phyloP scores from a whole-genome alignment of 345 rosid species.

The Sisymbrium altissimum region DNA sequence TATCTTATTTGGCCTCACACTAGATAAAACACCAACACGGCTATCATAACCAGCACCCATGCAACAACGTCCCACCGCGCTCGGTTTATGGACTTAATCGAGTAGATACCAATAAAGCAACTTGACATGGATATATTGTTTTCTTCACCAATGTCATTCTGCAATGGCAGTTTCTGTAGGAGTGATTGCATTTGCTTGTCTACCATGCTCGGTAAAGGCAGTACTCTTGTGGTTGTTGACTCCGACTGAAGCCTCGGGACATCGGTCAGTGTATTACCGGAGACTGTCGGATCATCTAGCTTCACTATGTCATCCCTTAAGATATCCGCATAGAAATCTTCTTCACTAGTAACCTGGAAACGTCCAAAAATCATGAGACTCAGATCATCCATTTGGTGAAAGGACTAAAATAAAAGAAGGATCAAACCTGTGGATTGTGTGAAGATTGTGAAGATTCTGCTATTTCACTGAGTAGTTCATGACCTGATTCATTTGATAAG shows the following conservation, averaged over 20 bases:
- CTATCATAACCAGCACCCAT: slow-evolving; percentile 27
- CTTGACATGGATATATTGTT: slow-evolving; percentile 28
- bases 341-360: slow-evolving; percentile 37
- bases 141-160: slow-evolving; percentile 25
- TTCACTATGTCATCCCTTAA: slow-evolving; percentile 73
- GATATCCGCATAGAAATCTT: slow-evolving; percentile 68
- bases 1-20: neutral
- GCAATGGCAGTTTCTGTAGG: slow-evolving; percentile 17
- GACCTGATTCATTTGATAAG: slow-evolving; percentile 31
- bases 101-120: slow-evolving; percentile 34
- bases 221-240: slow-evolving; percentile 22
- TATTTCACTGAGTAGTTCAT: slow-evolving; percentile 22
- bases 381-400: neutral
- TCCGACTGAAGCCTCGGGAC: slow-evolving; percentile 35
- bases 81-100: slow-evolving; percentile 34
- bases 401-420: neutral
- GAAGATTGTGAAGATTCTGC: slow-evolving; percentile 33
- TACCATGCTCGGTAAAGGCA: slow-evolving; percentile 28
- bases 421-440: slow-evolving; percentile 41
- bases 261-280: slow-evolving; percentile 1
- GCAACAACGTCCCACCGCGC: slow-evolving; percentile 23
- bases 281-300: slow-evolving; percentile 43
- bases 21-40: slow-evolving; percentile 24
- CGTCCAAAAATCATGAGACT: slow-evolving; percentile 24
- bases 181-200: slow-evolving; percentile 33